Evolutionary conservation across 352 stramenopile genomes (phyloP).

Genomic region (Pythium chondricola): DNA sequence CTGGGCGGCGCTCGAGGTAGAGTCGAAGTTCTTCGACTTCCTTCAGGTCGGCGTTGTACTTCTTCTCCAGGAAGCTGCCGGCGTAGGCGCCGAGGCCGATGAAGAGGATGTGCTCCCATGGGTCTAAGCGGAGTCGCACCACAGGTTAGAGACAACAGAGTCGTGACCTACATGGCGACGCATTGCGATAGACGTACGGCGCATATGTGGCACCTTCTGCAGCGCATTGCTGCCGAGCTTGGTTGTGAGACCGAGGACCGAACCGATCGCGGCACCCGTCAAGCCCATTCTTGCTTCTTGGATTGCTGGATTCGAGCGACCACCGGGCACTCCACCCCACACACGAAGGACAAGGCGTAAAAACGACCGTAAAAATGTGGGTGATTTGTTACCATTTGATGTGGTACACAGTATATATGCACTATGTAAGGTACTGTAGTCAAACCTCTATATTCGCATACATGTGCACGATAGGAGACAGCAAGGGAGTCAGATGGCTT

Average conservation of each 20-base stretch:
- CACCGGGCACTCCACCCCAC: conserved; percentile 4
- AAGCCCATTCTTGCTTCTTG: conserved; percentile 46
- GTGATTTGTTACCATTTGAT: neutral
- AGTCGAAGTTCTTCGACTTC: conserved; percentile 71
- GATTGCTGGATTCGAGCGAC: conserved; percentile 1
- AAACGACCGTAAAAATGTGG: neutral
- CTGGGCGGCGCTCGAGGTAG: conserved; percentile 58
- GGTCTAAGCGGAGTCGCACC: conserved; percentile 28
- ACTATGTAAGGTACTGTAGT: too few species aligned
- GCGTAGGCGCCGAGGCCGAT: conserved; percentile 55
- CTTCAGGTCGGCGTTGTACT: conserved; percentile 65
- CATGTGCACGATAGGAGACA: too few species aligned
- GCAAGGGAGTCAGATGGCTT: too few species aligned
- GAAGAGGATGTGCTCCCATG: conserved; percentile 76
- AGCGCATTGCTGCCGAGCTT: conserved; percentile 80
- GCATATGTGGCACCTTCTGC: conserved; percentile 80
- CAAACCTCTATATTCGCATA: neutral
- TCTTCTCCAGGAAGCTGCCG: conserved; percentile 64
- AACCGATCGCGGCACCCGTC: conserved; percentile 56
- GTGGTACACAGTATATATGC: neutral
- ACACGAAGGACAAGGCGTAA: neutral
- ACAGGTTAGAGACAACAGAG: too few species aligned
- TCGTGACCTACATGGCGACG: too few species aligned
- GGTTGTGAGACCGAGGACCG: conserved; percentile 71
- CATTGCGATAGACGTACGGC: conserved; percentile 49